Conservation (phyloP, 176 grass and related monocot genomes). For the Lolium multiflorum region DNA sequence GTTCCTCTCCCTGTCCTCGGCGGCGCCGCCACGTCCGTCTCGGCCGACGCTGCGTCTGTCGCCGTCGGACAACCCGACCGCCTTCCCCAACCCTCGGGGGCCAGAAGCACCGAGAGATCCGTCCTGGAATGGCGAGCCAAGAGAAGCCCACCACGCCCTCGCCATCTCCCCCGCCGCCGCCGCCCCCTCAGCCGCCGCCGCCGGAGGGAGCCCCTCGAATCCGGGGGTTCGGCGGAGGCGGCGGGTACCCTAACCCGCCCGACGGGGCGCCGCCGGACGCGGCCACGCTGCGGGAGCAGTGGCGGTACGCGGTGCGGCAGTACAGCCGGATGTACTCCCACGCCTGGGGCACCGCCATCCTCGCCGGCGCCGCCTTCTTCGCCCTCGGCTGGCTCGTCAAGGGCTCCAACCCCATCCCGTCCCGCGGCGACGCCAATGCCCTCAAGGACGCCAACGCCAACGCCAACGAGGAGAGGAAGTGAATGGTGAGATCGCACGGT, state of each 20-base stretch:
- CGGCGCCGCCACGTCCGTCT: background rate
- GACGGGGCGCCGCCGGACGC: slow-evolving; percentile 69
- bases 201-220: slow-evolving; percentile 1
- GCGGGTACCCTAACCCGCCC: slow-evolving; percentile 71
- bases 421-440: slow-evolving; percentile 34
- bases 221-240: slow-evolving; percentile 21
- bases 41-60: background rate
- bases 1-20: background rate
- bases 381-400: slow-evolving; percentile 75
- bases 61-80: background rate
- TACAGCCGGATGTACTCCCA: slow-evolving; percentile 97
- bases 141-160: slow-evolving; percentile 46
- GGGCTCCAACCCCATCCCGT: slow-evolving; percentile 85
- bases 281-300: slow-evolving; percentile 83
- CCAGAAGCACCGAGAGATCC: background rate
- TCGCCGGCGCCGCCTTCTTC: slow-evolving; percentile 77
- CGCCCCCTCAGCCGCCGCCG: background rate
- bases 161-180: slow-evolving; percentile 17
- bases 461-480: slow-evolving; percentile 26
- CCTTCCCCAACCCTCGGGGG: background rate
- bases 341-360: slow-evolving; percentile 92
- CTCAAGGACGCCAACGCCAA: background rate
- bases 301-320: slow-evolving; percentile 81
- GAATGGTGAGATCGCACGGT: slow-evolving; percentile 29
- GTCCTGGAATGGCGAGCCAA: slow-evolving; percentile 40